These are phyloP conservation scores for Parasarocladium wereldwijsianum DNA, from an alignment of 2,329 filamentous ascomycete species.

Conservation along the genomic window DNA sequence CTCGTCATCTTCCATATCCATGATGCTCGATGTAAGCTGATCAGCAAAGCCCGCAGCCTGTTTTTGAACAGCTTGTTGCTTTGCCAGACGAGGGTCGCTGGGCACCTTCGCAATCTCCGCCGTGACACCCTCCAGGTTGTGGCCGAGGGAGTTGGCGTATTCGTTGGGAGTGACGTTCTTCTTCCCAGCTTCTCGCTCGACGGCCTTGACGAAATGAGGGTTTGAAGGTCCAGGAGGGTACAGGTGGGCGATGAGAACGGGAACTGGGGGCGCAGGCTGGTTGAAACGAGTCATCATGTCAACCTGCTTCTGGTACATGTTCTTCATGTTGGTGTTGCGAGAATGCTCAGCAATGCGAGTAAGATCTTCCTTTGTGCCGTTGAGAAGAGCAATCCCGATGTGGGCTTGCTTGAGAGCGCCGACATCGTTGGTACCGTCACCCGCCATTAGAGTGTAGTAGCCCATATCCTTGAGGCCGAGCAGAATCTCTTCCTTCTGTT, in stretches of 20 bases:
- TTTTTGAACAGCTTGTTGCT: slow-evolving; percentile 47
- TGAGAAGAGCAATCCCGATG: slow-evolving; percentile 88
- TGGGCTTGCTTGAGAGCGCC: slow-evolving; percentile 96
- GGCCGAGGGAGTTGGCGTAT: slow-evolving; percentile 36
- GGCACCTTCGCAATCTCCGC: slow-evolving; percentile 39
- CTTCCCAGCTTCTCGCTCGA: slow-evolving; percentile 69
- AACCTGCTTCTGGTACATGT: slow-evolving; percentile 93
- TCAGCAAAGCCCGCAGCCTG: slow-evolving; percentile 72
- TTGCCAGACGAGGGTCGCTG: slow-evolving; percentile 1
- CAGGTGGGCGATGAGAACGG: slow-evolving; percentile 81
- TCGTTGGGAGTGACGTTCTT: slow-evolving; percentile 55
- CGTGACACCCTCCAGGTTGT: slow-evolving; percentile 47
- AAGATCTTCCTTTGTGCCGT: slow-evolving; percentile 84
- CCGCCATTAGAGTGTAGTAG: slow-evolving; percentile 97
- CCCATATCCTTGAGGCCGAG: slow-evolving; percentile 90
- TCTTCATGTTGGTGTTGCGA: slow-evolving; percentile 94
- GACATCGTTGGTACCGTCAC: slow-evolving; percentile 96
- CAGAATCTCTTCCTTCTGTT: slow-evolving; percentile 98
- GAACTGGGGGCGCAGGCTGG: slow-evolving; percentile 81
- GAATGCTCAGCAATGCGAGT: slow-evolving; percentile 85
- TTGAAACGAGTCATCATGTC: slow-evolving; percentile 90
- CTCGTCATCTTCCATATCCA: slow-evolving; percentile 82
- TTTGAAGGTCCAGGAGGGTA: slow-evolving; percentile 85
- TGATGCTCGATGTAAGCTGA: slow-evolving; percentile 71
- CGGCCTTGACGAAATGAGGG: slow-evolving; percentile 85